Conservation (phyloP, 495 filamentous ascomycete genomes). For the Penicillium nucicola region DNA sequence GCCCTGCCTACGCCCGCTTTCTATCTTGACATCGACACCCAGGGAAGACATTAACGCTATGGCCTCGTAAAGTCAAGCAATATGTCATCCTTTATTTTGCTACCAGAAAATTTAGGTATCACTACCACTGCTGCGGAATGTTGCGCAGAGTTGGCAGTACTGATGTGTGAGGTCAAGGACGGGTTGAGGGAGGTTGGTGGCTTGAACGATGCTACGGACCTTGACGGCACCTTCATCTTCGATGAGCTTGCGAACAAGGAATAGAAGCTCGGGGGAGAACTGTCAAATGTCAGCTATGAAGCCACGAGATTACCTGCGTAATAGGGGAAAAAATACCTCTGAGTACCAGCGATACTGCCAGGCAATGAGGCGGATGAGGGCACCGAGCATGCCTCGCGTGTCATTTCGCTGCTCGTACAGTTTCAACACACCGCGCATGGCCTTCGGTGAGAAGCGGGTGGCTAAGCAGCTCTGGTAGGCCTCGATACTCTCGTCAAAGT, state of each 20-base stretch:
- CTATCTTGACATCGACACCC: slow-evolving; percentile 11
- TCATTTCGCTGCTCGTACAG: slow-evolving; percentile 71
- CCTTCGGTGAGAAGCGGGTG: slow-evolving; percentile 85
- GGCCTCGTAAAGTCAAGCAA: neutral
- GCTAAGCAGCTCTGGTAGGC: slow-evolving; percentile 82
- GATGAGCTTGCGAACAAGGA: slow-evolving; percentile 83
- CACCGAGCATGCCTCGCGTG: slow-evolving; percentile 70
- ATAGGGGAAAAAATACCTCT: slow-evolving; percentile 56
- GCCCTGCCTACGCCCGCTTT: slow-evolving; percentile 11
- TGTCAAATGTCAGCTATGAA: slow-evolving; percentile 28
- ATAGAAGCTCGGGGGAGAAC: slow-evolving; percentile 90
- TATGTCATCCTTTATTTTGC: neutral
- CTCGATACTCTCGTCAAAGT: slow-evolving; percentile 83
- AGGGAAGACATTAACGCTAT: slow-evolving; percentile 1
- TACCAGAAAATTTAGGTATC: slow-evolving; percentile 59
- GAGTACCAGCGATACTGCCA: slow-evolving; percentile 99
- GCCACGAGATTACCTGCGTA: neutral
- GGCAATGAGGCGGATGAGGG: slow-evolving; percentile 81
- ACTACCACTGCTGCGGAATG: slow-evolving; percentile 91
- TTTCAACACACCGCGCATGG: slow-evolving; percentile 78
- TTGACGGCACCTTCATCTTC: slow-evolving; percentile 98
- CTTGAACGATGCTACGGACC: slow-evolving; percentile 93
- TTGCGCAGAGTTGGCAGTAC: slow-evolving; percentile 89
- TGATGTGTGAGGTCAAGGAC: slow-evolving; percentile 95
- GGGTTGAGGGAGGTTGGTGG: slow-evolving; percentile 86